These are phyloP conservation scores for Zymoseptoria tritici DNA, from an alignment of 2,329 filamentous ascomycete genomes.

Conservation along the genomic window DNA sequence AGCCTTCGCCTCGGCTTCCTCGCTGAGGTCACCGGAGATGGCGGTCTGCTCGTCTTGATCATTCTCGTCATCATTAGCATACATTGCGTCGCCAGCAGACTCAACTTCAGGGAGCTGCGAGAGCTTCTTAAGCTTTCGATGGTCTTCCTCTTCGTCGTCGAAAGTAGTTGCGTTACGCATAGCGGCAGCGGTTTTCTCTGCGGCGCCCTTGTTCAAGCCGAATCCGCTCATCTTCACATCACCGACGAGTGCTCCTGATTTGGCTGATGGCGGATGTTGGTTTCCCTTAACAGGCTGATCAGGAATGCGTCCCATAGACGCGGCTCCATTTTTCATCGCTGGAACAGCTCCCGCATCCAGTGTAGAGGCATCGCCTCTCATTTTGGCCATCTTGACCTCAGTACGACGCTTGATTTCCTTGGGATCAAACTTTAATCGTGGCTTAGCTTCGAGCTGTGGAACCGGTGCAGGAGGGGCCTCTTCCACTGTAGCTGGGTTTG, in stretches of 20 bases:
- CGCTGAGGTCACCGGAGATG: constrained; percentile 68
- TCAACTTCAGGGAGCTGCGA: constrained; percentile 62
- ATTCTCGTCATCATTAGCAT: constrained; percentile 42
- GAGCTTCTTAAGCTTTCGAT: constrained; percentile 85
- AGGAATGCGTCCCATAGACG: constrained; percentile 17
- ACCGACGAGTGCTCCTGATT: constrained; percentile 1
- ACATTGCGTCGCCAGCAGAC: constrained; percentile 39
- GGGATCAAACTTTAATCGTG: constrained; percentile 76
- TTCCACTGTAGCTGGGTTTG: constrained; percentile 1
- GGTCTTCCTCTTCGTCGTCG: constrained; percentile 78
- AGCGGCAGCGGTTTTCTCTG: constrained; percentile 64
- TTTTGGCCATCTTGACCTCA: constrained; percentile 47
- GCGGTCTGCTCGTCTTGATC: constrained; percentile 43
- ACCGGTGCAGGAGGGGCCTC: constrained; percentile 52
- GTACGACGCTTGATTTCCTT: constrained; percentile 80
- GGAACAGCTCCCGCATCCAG: constrained; percentile 49
- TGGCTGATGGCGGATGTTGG: background rate
- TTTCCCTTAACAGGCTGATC: constrained; percentile 16
- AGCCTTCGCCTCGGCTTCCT: constrained; percentile 81
- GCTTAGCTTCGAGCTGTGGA: constrained; percentile 82
- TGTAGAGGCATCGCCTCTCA: constrained; percentile 44
- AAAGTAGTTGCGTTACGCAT: constrained; percentile 39
- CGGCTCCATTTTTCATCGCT: constrained; percentile 25
- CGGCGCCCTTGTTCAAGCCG: constrained; percentile 63
- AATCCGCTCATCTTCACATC: constrained; percentile 71